phyloP scores from a whole-genome alignment of 2,329 filamentous ascomycete genomes.

The Xylariaceae sp. region DNA sequence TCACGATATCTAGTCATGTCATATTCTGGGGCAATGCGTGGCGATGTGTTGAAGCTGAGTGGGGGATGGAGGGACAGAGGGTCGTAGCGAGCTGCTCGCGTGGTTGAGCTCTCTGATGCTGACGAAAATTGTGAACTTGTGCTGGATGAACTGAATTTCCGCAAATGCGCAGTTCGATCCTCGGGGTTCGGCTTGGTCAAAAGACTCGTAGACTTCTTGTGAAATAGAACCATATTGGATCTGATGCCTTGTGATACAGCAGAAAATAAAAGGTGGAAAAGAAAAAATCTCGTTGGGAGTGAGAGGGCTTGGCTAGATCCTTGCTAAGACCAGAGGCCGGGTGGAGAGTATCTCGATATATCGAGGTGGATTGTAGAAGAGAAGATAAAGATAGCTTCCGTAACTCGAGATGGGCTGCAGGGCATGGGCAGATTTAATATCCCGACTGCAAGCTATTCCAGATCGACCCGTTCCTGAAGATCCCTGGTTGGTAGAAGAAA shows the following conservation, averaged over 20 bases:
- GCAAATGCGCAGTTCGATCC: conserved; percentile 12
- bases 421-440: conserved; percentile 13
- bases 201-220: conserved; percentile 24
- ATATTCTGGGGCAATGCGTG: conserved; percentile 19
- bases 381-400: conserved; percentile 1
- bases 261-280: too few relatives aligned
- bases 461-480: conserved; percentile 24
- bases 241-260: too few relatives aligned
- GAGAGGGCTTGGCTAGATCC: neutral
- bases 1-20: conserved; percentile 20
- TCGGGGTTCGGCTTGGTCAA: conserved; percentile 12
- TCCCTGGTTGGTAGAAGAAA: conserved; percentile 10
- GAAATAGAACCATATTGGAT: conserved; percentile 14
- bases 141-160: conserved; percentile 27
- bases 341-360: conserved; percentile 1
- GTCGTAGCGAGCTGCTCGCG: conserved; percentile 16
- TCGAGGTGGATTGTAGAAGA: conserved; percentile 5
- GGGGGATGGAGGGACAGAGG: conserved; percentile 29
- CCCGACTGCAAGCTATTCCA: conserved; percentile 2
- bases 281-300: neutral
- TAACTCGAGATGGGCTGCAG: conserved; percentile 3
- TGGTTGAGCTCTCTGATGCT: conserved; percentile 10
- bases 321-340: neutral
- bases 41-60: conserved; percentile 26
- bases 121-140: conserved; percentile 22